Base-by-base conservation (phyloP, 257 asterid species). In the Fraxinus cuspidata region DNA sequence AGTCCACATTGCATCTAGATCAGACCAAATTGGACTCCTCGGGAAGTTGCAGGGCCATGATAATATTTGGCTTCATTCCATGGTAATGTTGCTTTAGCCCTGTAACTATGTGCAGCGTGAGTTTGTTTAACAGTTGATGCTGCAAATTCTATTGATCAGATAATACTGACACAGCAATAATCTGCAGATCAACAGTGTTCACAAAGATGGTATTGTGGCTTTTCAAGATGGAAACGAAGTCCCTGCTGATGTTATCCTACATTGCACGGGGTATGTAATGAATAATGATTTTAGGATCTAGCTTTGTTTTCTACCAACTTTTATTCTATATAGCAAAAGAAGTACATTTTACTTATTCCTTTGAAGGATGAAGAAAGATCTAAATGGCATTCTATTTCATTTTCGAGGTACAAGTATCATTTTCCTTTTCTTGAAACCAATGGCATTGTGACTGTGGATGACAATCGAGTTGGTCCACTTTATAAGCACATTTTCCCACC, bases 401-500 rank as follows among this genome's bases (percentile, higher is more conserved):
- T 75, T 58, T 84, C 79, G 82, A 95, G 99, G 82, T 95, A 93
- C 88, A 95, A 90, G 81, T 91, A 77, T 80, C 83, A 87, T 83
- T 93, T 93, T 75, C 98, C 98, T 7, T 96, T 93, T 80, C 98
- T 96, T 69, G 92, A 96, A 77, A 89, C 96, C 47, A 81, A 81
- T 49, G 90, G 92, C 67, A 32, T 81, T 40, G 92, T 95, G 81
- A 87, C 87, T 13, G 94, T 93, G 85, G 98, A 92, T 35, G 97
- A 96, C 80, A 96, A 88, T 74, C 83, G 96, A 60, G 99, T 96
- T 1, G 94, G 95, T 37, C 97, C 99, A 70, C 97, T 96, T 72
- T 92, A 90, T 88, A 84, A 92, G 82, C 99, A 93, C 75, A 28
- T 96, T 70, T 93, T 96, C 37, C 95, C 99, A 77, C 99, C 98